A percentile compares a stretch with the other conserved stretches of the same genome.
These are phyloP conservation scores for Anaeromyces robustus DNA, from an alignment of 192 early-diverging fungal genomes.

Conservation along the genomic window DNA sequence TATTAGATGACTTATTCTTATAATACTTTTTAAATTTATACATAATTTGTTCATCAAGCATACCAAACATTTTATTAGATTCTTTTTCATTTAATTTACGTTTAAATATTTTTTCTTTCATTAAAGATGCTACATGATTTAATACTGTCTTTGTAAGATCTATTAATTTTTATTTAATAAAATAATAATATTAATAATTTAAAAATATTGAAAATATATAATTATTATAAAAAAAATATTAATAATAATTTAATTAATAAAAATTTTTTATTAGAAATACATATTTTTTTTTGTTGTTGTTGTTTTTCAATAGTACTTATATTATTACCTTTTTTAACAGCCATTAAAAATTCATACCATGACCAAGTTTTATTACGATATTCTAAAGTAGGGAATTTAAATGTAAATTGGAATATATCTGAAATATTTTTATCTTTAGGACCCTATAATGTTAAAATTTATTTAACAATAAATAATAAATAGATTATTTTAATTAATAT, in stretches of 20 bases:
- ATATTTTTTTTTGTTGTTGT: no score
- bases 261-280: no score
- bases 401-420: slow-evolving; percentile 56
- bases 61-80: neutral
- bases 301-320: no score
- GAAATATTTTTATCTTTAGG: slow-evolving; percentile 61
- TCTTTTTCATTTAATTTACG: neutral
- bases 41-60: neutral
- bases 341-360: slow-evolving; percentile 51
- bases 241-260: no score
- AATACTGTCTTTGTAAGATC: neutral
- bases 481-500: no score
- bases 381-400: slow-evolving; percentile 56
- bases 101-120: neutral
- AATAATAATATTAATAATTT: no score
- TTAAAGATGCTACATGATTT: neutral
- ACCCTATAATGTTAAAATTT: no score
- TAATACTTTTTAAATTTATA: neutral
- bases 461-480: no score
- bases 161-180: neutral
- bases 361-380: slow-evolving; percentile 72
- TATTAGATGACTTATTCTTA: neutral
- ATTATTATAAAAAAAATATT: no score
- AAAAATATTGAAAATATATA: no score
- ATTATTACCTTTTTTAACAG: slow-evolving; percentile 54